phyloP scores from a whole-genome alignment of 345 rosid species.

The Citrus unshiu region DNA sequence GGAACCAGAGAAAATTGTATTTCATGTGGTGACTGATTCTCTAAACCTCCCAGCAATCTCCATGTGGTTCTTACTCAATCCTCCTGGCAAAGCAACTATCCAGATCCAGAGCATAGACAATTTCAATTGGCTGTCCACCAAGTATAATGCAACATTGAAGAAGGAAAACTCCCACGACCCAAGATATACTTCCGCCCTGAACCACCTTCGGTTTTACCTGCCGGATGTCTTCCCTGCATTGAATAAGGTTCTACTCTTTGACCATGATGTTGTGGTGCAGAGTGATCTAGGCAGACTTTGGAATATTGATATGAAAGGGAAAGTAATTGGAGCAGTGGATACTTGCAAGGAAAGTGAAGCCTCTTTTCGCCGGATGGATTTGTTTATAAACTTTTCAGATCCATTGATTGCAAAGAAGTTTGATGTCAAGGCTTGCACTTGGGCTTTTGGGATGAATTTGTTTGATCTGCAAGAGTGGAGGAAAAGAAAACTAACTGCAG shows the following conservation, averaged over 20 bases:
- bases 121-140: slow-evolving; percentile 55
- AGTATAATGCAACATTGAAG: slow-evolving; percentile 45
- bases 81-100: slow-evolving; percentile 55
- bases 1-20: slow-evolving; percentile 71
- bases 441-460: slow-evolving; percentile 97
- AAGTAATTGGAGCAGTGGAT: slow-evolving; percentile 87
- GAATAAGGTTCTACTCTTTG: slow-evolving; percentile 72
- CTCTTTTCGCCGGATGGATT: slow-evolving; percentile 58
- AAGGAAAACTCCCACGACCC: slow-evolving; percentile 58
- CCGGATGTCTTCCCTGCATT: slow-evolving; percentile 73
- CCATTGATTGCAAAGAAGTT: slow-evolving; percentile 53
- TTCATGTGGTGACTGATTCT: slow-evolving; percentile 83
- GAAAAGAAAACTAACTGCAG: slow-evolving; percentile 49
- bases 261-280: slow-evolving; percentile 94
- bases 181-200: slow-evolving; percentile 65
- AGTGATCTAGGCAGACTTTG: slow-evolving; percentile 67
- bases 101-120: slow-evolving; percentile 64
- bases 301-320: slow-evolving; percentile 72
- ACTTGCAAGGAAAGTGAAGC: slow-evolving; percentile 63
- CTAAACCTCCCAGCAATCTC: slow-evolving; percentile 85
- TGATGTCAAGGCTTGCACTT: slow-evolving; percentile 66
- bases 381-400: slow-evolving; percentile 68
- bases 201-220: slow-evolving; percentile 85
- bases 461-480: slow-evolving; percentile 85
- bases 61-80: slow-evolving; percentile 83